Percentiles rank a stretch among this genome's conserved stretches.
Conservation (phyloP, 257 asterid genomes). For the Solanum megistacrolobum region DNA sequence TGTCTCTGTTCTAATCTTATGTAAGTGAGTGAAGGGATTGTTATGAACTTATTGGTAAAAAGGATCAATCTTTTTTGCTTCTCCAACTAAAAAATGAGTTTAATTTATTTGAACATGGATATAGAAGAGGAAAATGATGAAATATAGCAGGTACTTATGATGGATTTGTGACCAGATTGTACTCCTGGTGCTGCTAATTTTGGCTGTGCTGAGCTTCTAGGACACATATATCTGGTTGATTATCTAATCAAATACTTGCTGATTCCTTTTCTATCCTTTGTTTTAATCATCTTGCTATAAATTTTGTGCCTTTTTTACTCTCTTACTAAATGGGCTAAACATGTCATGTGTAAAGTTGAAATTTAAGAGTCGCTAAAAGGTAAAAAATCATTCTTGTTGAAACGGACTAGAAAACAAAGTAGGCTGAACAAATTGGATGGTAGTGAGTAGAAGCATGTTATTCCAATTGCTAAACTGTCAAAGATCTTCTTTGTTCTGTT, state of each 20-base stretch:
- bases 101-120: not conserved
- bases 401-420: not conserved
- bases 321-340: too few species aligned
- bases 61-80: not conserved
- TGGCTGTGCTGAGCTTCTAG: slow-evolving; percentile 8
- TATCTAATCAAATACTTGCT: not conserved
- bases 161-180: slow-evolving; percentile 1
- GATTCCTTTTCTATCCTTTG: slow-evolving; percentile 2
- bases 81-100: not conserved
- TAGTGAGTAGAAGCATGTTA: not conserved
- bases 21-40: not conserved
- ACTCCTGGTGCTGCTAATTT: slow-evolving; percentile 6
- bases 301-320: not conserved
- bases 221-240: not conserved
- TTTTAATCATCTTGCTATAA: not conserved
- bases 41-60: not conserved
- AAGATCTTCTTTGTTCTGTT: not conserved
- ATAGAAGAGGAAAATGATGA: slow-evolving; percentile 9
- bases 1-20: not conserved
- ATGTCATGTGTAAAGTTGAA: too few species aligned
- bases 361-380: not conserved
- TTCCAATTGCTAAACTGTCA: not conserved
- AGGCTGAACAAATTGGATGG: not conserved
- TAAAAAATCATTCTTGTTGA: too few species aligned
- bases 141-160: slow-evolving; percentile 19